A percentile compares a stretch with the other conserved stretches of the same genome.
phyloP scores from a whole-genome alignment of 1,284 basidiomycete species.

The Austroboletus novae-zelandiae region DNA sequence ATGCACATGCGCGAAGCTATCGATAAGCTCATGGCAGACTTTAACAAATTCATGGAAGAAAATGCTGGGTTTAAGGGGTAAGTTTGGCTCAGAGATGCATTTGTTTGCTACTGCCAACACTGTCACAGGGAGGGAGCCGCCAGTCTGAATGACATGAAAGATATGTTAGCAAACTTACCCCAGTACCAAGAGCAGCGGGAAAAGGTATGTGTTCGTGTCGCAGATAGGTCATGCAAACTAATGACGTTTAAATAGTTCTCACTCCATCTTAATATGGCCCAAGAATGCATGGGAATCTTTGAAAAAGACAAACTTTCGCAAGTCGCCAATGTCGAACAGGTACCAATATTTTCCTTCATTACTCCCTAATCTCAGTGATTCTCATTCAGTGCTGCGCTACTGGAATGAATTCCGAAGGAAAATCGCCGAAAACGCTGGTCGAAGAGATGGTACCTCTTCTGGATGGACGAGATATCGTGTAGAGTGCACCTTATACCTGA shows the following conservation, averaged over 20 bases:
- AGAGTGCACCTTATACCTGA: conserved; percentile 25
- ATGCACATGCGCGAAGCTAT: conserved; percentile 99
- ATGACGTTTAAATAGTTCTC: conserved; percentile 66
- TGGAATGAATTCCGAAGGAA: conserved; percentile 84
- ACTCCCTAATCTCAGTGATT: conserved; percentile 1
- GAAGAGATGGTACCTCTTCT: conserved; percentile 99
- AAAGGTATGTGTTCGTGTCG: conserved; percentile 53
- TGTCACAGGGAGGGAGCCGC: conserved; percentile 68
- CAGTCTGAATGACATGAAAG: conserved; percentile 96
- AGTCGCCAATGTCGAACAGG: conserved; percentile 94
- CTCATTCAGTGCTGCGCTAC: conserved; percentile 80
- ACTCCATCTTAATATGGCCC: conserved; percentile 94
- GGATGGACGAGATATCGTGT: conserved; percentile 84
- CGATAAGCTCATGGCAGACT: conserved; percentile 93
- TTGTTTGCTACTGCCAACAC: not conserved
- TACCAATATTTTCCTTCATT: conserved; percentile 30
- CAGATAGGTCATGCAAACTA: not conserved
- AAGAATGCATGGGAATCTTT: conserved; percentile 95
- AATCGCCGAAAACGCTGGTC: conserved; percentile 87
- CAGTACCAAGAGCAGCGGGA: conserved; percentile 96
- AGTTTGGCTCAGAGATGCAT: conserved; percentile 26
- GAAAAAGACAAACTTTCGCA: conserved; percentile 83
- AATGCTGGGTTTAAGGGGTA: conserved; percentile 89
- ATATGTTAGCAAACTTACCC: conserved; percentile 94
- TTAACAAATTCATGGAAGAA: conserved; percentile 90